Evolutionary conservation across 78 protist genomes (phyloP), one percentile per base, ranked within the genome.

Genomic region (Speleostelium caveatum): DNA sequence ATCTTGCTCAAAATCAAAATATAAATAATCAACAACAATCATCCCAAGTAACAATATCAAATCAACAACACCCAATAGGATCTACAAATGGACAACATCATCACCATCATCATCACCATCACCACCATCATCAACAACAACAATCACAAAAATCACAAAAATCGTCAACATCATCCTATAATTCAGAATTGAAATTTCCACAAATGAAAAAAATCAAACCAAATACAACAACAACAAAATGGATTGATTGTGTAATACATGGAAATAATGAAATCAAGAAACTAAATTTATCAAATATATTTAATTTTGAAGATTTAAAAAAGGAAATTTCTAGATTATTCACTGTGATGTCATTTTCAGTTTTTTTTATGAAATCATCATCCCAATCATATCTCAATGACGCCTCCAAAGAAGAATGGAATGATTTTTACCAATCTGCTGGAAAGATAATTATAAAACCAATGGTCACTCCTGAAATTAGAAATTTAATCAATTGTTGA

Each of bases 401-500:
- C n/a, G 53, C 6, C 10, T 45, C 53, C 8, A 51, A 30, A 16
- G 77, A 71, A 16, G 38, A 71, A 35, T 71, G 59, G 63, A 51
- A 71, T 30, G 41, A 41, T 3, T 71, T 71, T 62, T 26, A 21
- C 19, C 49, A 28, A 2, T 19, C n/a, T 16, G 62, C 38, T 3
- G 62, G 49, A 3, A 71, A 71, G 32, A 49, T 71, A 7, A 35
- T 24, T 49, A 41, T 71, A 30, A 71, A 19, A 71, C 77, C 77
- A 10, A 22, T 51, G 2, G 49, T 24, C 3, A 71, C 77, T 0
- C 77, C 77, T 0, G 77, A 71, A 71, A 71, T 71, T 71, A 71
- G 77, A 71, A 71, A 71, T 32, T 51, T 71, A 51, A 71, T 71
- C 10, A 71, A 71, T 51, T 51, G 30, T 49, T 65, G 38, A 65